Evolutionary conservation across 2,329 filamentous ascomycete species (phyloP).

Genomic region (Diaporthe helianthi): DNA sequence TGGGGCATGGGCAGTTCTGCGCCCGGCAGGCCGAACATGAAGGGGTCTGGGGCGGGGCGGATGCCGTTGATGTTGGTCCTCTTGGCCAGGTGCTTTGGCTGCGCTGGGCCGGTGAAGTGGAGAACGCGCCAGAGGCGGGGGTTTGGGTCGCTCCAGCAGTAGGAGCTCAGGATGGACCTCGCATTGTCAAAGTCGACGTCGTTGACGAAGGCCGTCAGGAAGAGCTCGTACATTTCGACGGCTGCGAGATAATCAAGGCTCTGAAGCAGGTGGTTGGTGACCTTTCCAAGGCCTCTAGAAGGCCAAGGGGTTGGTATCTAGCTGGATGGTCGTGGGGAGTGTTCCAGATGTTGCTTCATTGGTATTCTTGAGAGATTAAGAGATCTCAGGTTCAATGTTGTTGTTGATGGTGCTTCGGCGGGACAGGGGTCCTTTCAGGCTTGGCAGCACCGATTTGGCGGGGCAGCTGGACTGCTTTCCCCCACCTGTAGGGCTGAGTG

Average conservation of each 20-base stretch:
- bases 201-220: slow-evolving; percentile 61
- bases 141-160: slow-evolving; percentile 63
- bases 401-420: not conserved
- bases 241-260: not conserved
- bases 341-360: not conserved
- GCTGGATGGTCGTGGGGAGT: too few species aligned
- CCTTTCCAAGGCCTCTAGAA: not conserved
- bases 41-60: slow-evolving; percentile 27
- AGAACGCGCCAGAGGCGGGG: slow-evolving; percentile 58
- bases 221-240: slow-evolving; percentile 63
- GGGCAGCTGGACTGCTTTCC: not conserved
- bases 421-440: not conserved
- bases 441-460: not conserved
- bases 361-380: too few species aligned
- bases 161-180: slow-evolving; percentile 61
- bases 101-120: slow-evolving; percentile 56
- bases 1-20: slow-evolving; percentile 2
- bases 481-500: slow-evolving; percentile 3
- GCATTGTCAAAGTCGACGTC: slow-evolving; percentile 57
- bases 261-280: not conserved
- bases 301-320: not conserved
- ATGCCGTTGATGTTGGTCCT: slow-evolving; percentile 37
- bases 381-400: too few species aligned
- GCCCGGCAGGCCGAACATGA: slow-evolving; percentile 30
- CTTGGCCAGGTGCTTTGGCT: slow-evolving; percentile 35